Percentiles rank a stretch among this genome's conserved stretches.
These are phyloP conservation scores for Leishmania amazonensis DNA, from an alignment of 208 protist genomes.

Conservation along the genomic window DNA sequence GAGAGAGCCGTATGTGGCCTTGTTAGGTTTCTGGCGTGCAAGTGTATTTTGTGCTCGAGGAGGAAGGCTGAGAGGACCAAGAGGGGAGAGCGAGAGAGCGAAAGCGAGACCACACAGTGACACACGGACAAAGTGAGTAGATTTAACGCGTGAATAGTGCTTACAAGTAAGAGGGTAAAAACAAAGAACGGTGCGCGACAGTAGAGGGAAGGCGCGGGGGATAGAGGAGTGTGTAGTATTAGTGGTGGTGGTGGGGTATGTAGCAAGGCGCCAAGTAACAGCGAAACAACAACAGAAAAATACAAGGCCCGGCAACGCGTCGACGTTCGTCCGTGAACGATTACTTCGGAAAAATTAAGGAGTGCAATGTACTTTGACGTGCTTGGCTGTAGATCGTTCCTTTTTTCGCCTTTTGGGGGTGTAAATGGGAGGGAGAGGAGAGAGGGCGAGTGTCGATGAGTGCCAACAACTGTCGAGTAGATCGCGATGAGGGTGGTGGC, in stretches of 20 bases:
- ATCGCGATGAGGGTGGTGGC: not conserved
- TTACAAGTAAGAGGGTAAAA: conserved; percentile 12
- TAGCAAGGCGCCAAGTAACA: not conserved
- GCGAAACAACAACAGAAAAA: conserved; percentile 3
- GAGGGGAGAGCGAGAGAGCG: not conserved
- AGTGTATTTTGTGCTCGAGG: not conserved
- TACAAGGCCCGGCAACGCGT: not conserved
- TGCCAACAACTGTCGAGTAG: not conserved
- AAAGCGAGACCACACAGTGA: not conserved
- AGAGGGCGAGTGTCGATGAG: not conserved
- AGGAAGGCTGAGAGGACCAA: not conserved
- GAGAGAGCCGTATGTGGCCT: not conserved
- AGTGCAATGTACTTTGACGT: not conserved
- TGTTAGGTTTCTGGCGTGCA: not conserved
- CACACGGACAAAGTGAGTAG: not conserved
- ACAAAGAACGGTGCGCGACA: not conserved
- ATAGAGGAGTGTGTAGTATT: not conserved
- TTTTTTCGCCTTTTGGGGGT: not conserved
- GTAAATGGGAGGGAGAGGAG: not conserved
- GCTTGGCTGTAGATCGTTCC: not conserved
- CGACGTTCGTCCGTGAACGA: not conserved
- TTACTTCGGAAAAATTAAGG: not conserved
- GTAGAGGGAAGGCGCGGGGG: not conserved
- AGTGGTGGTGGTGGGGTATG: not conserved
- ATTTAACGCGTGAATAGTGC: conserved; percentile 4